Evolutionary conservation across 768 basidiomycete species (phyloP).

Genomic region (Leccinum rimulosum): DNA sequence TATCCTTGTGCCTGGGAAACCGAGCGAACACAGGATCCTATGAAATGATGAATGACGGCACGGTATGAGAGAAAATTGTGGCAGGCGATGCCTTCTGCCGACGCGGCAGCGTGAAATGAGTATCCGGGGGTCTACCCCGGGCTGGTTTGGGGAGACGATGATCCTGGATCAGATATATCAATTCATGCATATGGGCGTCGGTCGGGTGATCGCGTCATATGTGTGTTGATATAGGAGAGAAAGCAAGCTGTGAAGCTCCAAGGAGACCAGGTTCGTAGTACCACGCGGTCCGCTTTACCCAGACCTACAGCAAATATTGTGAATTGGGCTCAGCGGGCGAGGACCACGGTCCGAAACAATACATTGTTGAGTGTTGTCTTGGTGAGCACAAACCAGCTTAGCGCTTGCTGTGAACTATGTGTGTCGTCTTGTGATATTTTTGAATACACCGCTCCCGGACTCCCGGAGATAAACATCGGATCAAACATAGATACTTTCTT

Average conservation of each 20-base stretch:
- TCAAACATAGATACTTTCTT: neutral
- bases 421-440: neutral
- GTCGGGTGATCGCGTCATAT: neutral
- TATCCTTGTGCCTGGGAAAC: neutral
- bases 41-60: neutral
- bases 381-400: neutral
- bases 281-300: neutral
- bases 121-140: neutral
- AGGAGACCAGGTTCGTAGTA: neutral
- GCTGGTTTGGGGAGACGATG: neutral
- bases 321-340: neutral
- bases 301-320: neutral
- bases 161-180: neutral
- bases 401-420: neutral
- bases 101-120: neutral
- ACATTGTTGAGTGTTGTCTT: neutral
- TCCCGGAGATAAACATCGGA: neutral
- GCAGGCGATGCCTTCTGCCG: neutral
- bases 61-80: neutral
- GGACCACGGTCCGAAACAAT: neutral
- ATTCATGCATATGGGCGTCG: neutral
- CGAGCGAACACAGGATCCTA: neutral
- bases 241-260: neutral
- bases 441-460: neutral
- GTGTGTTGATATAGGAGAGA: neutral